phyloP scores from a whole-genome alignment of 75 land plant genomes.

The Gnetum montanum region DNA sequence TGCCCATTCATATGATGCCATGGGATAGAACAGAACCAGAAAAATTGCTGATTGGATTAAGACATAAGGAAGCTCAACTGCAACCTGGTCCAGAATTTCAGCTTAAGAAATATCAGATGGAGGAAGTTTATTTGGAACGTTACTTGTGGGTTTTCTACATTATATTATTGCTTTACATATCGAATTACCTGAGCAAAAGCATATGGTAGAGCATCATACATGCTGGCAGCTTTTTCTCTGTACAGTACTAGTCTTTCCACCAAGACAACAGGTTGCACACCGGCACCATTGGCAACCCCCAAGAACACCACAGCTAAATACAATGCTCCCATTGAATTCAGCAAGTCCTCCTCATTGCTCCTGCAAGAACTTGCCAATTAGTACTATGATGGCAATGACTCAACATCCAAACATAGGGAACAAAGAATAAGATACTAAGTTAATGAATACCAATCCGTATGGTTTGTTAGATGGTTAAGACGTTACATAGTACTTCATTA shows the following conservation, averaged over 20 bases:
- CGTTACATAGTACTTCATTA: too few species aligned
- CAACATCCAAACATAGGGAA: too few species aligned
- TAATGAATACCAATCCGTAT: too few species aligned
- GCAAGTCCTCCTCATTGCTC: constrained; percentile 9
- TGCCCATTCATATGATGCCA: constrained; percentile 52
- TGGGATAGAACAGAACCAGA: constrained; percentile 28
- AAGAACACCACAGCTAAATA: constrained; percentile 19
- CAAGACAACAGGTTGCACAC: constrained; percentile 24
- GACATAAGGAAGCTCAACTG: constrained; percentile 68
- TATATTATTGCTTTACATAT: too few species aligned
- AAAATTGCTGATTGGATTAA: constrained; percentile 41
- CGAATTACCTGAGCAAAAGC: constrained; percentile 29
- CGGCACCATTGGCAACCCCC: constrained; percentile 19
- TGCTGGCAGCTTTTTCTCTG: constrained; percentile 26
- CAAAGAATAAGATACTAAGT: too few species aligned
- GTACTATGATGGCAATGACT: too few species aligned
- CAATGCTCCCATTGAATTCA: constrained; percentile 26
- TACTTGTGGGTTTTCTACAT: not conserved
- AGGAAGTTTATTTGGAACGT: not conserved
- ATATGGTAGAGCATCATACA: constrained; percentile 29
- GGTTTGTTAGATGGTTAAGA: too few species aligned
- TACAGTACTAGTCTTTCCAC: constrained; percentile 24
- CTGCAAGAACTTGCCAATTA: constrained; percentile 1
- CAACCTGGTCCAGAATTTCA: constrained; percentile 35
- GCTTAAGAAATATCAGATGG: too few species aligned